Conservation (phyloP, 257 asterid species). For the Solanum chiquidenum region DNA sequence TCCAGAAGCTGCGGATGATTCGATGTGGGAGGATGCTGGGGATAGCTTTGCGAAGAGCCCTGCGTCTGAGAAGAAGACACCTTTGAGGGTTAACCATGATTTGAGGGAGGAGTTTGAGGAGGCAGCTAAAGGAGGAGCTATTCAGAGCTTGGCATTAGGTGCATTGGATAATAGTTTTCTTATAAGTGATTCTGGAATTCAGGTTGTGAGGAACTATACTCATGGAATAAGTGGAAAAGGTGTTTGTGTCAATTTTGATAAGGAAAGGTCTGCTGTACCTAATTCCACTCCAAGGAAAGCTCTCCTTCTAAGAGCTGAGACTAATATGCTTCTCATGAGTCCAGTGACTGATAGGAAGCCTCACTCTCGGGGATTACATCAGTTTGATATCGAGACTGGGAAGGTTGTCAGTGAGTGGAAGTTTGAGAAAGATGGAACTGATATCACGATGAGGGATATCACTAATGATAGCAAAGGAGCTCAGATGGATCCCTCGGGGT, state of each 20-base stretch:
- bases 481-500: conserved; percentile 91
- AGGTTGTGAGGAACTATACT: conserved; percentile 68
- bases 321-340: conserved; percentile 97
- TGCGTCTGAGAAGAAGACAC: conserved; percentile 20
- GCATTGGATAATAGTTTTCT: conserved; percentile 90
- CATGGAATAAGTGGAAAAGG: conserved; percentile 97
- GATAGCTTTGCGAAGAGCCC: conserved; percentile 40
- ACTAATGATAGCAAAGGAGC: conserved; percentile 84
- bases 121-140: conserved; percentile 55
- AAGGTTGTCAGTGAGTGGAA: conserved; percentile 83
- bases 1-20: conserved; percentile 81
- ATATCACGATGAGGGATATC: conserved; percentile 84
- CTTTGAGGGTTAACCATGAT: conserved; percentile 32
- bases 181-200: conserved; percentile 80
- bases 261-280: conserved; percentile 24
- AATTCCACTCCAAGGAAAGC: conserved; percentile 77
- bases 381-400: conserved; percentile 86
- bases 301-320: conserved; percentile 79
- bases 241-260: conserved; percentile 59
- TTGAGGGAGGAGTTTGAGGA: conserved; percentile 84
- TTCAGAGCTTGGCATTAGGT: conserved; percentile 90
- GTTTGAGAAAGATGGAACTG: conserved; percentile 92
- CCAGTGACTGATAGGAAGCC: conserved; percentile 51
- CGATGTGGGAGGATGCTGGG: conserved; percentile 88
- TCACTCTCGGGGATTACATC: conserved; percentile 78